Conservation (phyloP, 371 early-diverging fungal genomes). For the Mortierella sp. region DNA sequence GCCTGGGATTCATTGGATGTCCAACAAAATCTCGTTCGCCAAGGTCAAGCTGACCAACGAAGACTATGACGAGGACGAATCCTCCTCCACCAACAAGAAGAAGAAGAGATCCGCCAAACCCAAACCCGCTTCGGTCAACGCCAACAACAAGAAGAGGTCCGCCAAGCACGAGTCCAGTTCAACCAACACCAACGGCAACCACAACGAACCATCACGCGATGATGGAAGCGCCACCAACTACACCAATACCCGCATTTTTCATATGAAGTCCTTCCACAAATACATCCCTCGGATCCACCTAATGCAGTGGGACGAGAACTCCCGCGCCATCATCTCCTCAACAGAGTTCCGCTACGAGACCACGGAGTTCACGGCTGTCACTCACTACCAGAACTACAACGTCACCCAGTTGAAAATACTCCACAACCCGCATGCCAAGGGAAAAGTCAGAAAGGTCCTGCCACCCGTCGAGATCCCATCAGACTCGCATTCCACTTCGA, state of each 20-base stretch:
- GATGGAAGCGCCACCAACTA: neutral
- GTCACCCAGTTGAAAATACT: constrained; percentile 66
- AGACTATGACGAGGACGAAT: constrained; percentile 13
- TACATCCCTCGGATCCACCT: constrained; percentile 64
- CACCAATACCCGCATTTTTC: constrained; percentile 38
- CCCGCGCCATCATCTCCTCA: constrained; percentile 7
- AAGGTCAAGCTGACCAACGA: constrained; percentile 66
- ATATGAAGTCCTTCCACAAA: constrained; percentile 59
- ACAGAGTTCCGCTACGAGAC: constrained; percentile 51
- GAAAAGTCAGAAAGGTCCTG: neutral
- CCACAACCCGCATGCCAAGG: constrained; percentile 69
- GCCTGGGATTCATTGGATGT: constrained; percentile 59
- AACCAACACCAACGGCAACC: no score
- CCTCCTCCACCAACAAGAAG: neutral
- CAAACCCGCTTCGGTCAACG: neutral
- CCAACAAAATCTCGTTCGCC: constrained; percentile 54
- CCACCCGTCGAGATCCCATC: neutral
- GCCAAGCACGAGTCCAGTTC: no score
- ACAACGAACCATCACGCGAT: neutral
- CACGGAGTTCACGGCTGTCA: constrained; percentile 66
- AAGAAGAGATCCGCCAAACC: constrained; percentile 4
- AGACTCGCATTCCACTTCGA: no score
- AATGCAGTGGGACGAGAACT: constrained; percentile 35
- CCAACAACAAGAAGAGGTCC: no score
- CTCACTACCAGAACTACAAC: constrained; percentile 68